phyloP scores from a whole-genome alignment of 83 land plant genomes.

The Diphasiastrum complanatum region DNA sequence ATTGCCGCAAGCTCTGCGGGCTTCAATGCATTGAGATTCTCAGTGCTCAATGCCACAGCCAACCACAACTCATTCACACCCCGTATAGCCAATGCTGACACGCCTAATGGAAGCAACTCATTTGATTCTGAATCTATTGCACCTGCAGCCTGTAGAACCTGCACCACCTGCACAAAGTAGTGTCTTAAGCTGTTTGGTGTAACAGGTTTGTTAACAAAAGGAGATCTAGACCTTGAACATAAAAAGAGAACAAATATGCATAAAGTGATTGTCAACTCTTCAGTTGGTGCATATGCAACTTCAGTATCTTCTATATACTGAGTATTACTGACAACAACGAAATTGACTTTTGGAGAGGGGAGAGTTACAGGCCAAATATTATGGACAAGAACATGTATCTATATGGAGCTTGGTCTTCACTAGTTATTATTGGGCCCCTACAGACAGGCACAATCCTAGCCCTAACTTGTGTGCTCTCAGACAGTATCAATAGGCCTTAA shows the following conservation, averaged over 20 bases:
- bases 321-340: too few species aligned
- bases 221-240: neutral
- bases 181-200: neutral
- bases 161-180: constrained; percentile 50
- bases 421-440: too few species aligned
- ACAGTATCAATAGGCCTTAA: too few species aligned
- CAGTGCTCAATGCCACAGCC: constrained; percentile 66
- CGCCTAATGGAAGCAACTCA: constrained; percentile 68
- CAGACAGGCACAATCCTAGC: too few species aligned
- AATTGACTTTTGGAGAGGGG: too few species aligned
- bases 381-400: too few species aligned
- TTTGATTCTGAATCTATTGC: constrained; percentile 67
- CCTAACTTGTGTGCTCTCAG: too few species aligned
- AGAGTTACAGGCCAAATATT: too few species aligned
- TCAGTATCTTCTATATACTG: too few species aligned
- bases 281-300: too few species aligned
- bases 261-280: too few species aligned
- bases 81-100: constrained; percentile 74
- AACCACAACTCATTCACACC: constrained; percentile 96
- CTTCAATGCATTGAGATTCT: constrained; percentile 46
- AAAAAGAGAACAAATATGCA: neutral
- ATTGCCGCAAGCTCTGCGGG: constrained; percentile 92
- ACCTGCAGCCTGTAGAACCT: constrained; percentile 70
- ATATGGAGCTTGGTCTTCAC: too few species aligned
- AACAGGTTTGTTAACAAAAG: neutral